Evolutionary conservation across 192 early-diverging fungal species (phyloP).

Genomic region (Glomus cerebriforme): DNA sequence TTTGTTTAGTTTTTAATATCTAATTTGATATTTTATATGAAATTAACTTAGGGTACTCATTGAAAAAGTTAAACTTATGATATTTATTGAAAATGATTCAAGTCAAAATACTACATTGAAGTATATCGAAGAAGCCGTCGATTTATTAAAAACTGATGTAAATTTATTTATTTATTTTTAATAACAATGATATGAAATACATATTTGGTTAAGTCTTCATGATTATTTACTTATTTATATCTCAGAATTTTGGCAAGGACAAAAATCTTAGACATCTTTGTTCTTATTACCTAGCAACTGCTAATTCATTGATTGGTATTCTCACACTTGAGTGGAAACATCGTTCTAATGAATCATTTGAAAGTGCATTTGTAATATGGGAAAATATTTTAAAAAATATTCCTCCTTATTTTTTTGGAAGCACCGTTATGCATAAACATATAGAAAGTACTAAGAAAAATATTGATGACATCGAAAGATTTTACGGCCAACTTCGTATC

Average conservation of each 20-base stretch:
- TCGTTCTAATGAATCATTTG: slow-evolving; percentile 45
- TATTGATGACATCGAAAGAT: slow-evolving; percentile 51
- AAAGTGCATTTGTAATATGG: slow-evolving; percentile 61
- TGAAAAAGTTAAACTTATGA: slow-evolving; percentile 33
- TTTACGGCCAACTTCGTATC: slow-evolving; percentile 58
- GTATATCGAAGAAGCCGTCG: slow-evolving; percentile 38
- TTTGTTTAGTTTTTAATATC: background rate
- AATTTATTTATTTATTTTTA: background rate
- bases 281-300: slow-evolving; percentile 59
- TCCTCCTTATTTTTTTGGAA: slow-evolving; percentile 27
- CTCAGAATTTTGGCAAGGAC: slow-evolving; percentile 42
- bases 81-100: background rate
- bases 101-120: slow-evolving; percentile 28
- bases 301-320: slow-evolving; percentile 62
- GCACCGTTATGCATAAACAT: slow-evolving; percentile 6
- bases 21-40: background rate
- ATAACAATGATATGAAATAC: background rate
- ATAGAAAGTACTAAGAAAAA: slow-evolving; percentile 37
- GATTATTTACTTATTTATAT: too few relatives aligned
- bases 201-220: too few relatives aligned
- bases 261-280: slow-evolving; percentile 42
- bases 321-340: slow-evolving; percentile 42
- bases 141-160: slow-evolving; percentile 40
- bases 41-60: slow-evolving; percentile 32
- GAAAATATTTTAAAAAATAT: slow-evolving; percentile 53